A percentile compares a stretch with the other conserved stretches of the same genome.
phyloP scores from a whole-genome alignment of 345 rosid species.

The Bruguiera gymnorhiza region DNA sequence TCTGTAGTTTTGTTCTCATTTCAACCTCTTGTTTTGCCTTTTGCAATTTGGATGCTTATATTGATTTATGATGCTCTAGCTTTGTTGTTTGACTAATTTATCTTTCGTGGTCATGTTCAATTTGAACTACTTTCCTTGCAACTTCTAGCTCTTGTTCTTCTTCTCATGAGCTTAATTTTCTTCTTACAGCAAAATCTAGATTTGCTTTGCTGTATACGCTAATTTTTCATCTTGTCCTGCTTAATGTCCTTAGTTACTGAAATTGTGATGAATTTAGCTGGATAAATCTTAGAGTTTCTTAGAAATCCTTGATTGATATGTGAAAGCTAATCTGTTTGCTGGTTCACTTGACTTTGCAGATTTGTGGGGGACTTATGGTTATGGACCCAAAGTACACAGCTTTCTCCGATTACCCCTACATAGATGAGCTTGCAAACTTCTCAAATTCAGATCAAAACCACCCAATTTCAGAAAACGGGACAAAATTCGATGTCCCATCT shows the following conservation, averaged over 20 bases:
- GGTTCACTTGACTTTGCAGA: neutral
- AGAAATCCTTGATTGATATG: neutral
- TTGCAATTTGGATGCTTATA: too few relatives aligned
- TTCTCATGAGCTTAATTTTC: neutral
- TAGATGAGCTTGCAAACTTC: slow-evolving; percentile 13
- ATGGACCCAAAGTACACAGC: neutral
- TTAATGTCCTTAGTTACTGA: neutral
- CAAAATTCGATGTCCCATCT: slow-evolving; percentile 10
- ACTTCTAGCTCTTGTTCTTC: neutral
- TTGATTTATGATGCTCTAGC: too few relatives aligned
- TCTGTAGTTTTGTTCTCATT: too few relatives aligned
- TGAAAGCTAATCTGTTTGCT: neutral
- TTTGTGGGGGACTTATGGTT: too few relatives aligned
- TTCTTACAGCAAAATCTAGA: neutral
- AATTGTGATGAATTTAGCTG: neutral
- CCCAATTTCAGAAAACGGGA: slow-evolving; percentile 7
- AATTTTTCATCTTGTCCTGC: neutral
- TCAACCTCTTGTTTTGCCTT: too few relatives aligned
- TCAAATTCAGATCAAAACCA: slow-evolving; percentile 10
- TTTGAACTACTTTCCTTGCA: too few relatives aligned
- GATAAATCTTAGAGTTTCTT: neutral
- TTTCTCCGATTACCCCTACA: neutral
- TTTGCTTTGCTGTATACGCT: neutral
- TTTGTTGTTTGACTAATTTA: too few relatives aligned
- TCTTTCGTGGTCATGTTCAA: too few relatives aligned